Base-by-base conservation (phyloP, 1,139 yeast genomes). In the Zygosaccharomyces pseudobailii region DNA sequence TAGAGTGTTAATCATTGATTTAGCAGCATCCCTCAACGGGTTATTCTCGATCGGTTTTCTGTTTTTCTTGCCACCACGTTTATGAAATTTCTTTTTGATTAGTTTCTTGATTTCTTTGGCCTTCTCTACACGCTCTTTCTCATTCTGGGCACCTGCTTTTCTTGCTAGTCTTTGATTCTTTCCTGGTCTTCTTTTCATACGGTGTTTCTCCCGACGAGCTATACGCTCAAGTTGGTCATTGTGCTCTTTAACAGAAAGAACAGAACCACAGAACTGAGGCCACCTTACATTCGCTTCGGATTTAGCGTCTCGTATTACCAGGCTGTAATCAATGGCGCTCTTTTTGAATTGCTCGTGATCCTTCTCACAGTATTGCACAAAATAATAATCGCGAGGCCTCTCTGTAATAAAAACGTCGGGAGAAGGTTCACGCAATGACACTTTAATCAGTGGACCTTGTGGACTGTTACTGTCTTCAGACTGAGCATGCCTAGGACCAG, bases 381-480 rank as follows among this genome's bases (percentile, higher is more conserved):
- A 74, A 62, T 84, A 84, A 57, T 78, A 83, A 1, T 65, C 53
- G 5, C 58, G 55, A 0, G 86, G 84, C 53, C 90, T 70, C 46
- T 71, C 75, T 50, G 71, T 75, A 21, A 55, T 58, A 10, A 73
- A 59, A 5, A 56, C 52, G 37, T 72, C 77, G 23, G 68, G 71
- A 3, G 77, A 70, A 25, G 73, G 73, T 49, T 76, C 81, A 51
- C 76, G 65, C 25, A 80, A 64, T 2, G 79, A 67, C 1, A 78
- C 72, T 50, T 72, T 76, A 71, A 72, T 71, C 21, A 67, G 57
- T 41, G 59, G 59, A 6, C 50, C 52, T 32, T 38, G 43, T 3
- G 56, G 28, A 21, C 71, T 58, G 20, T 57, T 64, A 21, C 52
- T 58, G 17, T 2, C 17, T 13, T 13, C 17, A 13, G 17, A 1